Base-by-base conservation (phyloP, 2,329 filamentous ascomycete species). In the Hyphodiscus sp. region DNA sequence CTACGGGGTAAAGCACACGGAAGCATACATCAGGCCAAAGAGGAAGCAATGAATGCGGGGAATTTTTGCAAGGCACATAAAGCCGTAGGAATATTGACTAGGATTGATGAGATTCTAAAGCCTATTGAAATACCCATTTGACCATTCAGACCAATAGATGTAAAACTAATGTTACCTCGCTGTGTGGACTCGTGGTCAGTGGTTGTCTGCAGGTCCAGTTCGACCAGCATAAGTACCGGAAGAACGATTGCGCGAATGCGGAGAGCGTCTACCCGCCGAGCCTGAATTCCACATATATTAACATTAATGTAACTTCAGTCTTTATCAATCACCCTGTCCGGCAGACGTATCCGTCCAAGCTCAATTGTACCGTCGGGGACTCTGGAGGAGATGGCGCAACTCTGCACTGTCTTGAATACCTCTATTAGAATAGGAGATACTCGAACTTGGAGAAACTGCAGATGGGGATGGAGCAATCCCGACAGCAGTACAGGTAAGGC, bases 71-170 rank as follows among this genome's bases (percentile, higher is more conserved):
- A 38, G 5, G 33, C 33, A n/a, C 16, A 13, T 10, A 38, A 2
- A 10, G 5, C 33, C 15, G 19, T 20, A 26, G 19, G 30, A 26
- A 26, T 8, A 26, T 26, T 26, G 23, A 26, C 20, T 42, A 16
- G 26, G 33, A 38, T 38, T 38, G 16, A 38, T 38, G 33, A n/a
- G 33, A n/a, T 38, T 38, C 11, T 38, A 38, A 10, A 38, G 33
- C 4, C 16, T 43, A 41, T 26, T 38, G 53, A 51, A 59, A 58
- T 58, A 58, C 46, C 51, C 53, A 53, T 55, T 58, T 58, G 47
- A 54, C 51, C 26, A 20, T 44, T 20, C 52, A 41, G 38, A 49
- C 44, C 45, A 42, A 26, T 44, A 38, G 2, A n/a, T 38, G 2
- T 13, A n/a, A 10, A 4, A n/a, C 33, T 38, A 33, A 33, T 7